Percentiles rank a stretch among this genome's conserved stretches.
phyloP scores from a whole-genome alignment of 495 filamentous ascomycete genomes.

The Penicillium roqueforti region DNA sequence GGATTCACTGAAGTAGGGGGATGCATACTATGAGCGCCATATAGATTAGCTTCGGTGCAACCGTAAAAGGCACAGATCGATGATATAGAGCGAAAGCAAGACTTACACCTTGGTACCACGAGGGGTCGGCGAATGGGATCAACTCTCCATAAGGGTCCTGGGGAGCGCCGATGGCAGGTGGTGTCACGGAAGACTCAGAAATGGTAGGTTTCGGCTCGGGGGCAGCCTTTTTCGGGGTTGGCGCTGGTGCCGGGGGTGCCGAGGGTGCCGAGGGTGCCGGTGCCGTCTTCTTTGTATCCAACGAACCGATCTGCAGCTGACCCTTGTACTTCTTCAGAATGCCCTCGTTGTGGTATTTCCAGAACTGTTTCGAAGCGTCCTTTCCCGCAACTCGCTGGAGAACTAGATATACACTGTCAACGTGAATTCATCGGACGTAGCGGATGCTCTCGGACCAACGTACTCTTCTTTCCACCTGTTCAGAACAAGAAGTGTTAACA shows the following conservation, averaged over 20 bases:
- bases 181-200: constrained; percentile 21
- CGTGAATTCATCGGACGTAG: constrained; percentile 6
- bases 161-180: constrained; percentile 52
- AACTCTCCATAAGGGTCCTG: constrained; percentile 80
- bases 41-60: constrained; percentile 10
- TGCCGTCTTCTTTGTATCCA: constrained; percentile 74
- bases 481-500: constrained; percentile 18
- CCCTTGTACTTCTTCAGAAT: constrained; percentile 95
- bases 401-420: constrained; percentile 47
- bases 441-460: constrained; percentile 19
- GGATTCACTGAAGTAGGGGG: constrained; percentile 90
- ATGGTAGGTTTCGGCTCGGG: constrained; percentile 51
- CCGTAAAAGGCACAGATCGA: neutral
- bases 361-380: constrained; percentile 97
- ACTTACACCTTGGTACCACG: constrained; percentile 94
- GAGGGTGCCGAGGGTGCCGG: constrained; percentile 50
- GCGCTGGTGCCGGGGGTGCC: constrained; percentile 47
- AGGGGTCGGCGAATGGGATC: constrained; percentile 87
- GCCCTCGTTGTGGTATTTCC: constrained; percentile 97
- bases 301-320: constrained; percentile 81
- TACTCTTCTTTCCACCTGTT: constrained; percentile 91
- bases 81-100: neutral
- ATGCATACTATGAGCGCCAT: constrained; percentile 65
- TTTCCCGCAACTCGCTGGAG: constrained; percentile 90
- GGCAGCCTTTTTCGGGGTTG: constrained; percentile 49